Evolutionary conservation across 2,329 filamentous ascomycete genomes (phyloP).

Genomic region (Colletotrichum tropicale): DNA sequence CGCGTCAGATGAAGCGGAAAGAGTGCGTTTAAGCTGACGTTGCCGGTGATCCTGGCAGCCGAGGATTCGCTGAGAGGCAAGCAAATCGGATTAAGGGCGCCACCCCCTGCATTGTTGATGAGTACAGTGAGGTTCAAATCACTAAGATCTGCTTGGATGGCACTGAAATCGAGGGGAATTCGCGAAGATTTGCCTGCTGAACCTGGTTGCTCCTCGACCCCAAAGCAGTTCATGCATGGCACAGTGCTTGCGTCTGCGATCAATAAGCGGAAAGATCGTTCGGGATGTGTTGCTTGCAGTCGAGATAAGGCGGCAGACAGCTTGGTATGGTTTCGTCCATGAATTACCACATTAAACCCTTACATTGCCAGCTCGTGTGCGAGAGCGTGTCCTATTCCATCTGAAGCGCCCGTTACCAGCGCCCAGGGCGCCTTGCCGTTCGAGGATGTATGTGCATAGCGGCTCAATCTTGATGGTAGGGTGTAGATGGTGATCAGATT

Average conservation of each 20-base stretch:
- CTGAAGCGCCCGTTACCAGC: not conserved
- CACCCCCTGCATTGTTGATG: not conserved
- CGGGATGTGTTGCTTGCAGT: not conserved
- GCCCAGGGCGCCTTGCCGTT: not conserved
- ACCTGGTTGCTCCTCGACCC: not conserved
- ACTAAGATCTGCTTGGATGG: not conserved
- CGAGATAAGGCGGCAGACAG: not conserved
- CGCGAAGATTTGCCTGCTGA: not conserved
- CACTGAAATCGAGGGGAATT: rapidly evolving
- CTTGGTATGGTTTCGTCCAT: not conserved
- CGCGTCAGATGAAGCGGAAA: not conserved
- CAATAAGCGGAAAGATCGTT: not conserved
- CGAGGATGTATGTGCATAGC: not conserved
- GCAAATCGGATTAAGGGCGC: not conserved
- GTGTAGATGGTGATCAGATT: not conserved
- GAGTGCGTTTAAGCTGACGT: not conserved
- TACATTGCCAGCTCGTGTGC: not conserved
- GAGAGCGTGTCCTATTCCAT: not conserved
- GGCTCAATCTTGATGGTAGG: not conserved
- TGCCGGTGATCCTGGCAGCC: not conserved
- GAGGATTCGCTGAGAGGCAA: not conserved
- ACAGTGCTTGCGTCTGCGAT: not conserved
- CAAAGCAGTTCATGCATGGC: not conserved
- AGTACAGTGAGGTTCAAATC: not conserved
- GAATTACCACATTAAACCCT: not conserved